A percentile compares a stretch with the other conserved stretches of the same genome.
Evolutionary conservation across 805 yeast species (phyloP).

Genomic region (Saccharomycopsis sp.): DNA sequence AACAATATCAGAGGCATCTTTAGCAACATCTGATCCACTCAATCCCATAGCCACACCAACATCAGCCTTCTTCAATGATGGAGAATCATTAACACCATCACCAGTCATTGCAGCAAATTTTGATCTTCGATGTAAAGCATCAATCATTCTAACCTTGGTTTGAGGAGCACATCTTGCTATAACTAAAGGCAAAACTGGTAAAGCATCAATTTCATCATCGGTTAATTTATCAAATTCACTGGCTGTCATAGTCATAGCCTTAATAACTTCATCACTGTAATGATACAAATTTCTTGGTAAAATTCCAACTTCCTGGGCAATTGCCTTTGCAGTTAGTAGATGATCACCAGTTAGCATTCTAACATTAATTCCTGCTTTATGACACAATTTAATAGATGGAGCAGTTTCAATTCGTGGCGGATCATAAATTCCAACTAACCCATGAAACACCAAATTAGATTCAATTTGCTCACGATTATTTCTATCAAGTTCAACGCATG

Average conservation of each 20-base stretch:
- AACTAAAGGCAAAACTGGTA: slow-evolving; percentile 65
- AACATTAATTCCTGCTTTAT: slow-evolving; percentile 68
- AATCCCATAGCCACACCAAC: slow-evolving; percentile 83
- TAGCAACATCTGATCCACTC: slow-evolving; percentile 80
- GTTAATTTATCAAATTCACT: slow-evolving; percentile 56
- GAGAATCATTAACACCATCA: slow-evolving; percentile 80
- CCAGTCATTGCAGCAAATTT: slow-evolving; percentile 76
- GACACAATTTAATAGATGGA: slow-evolving; percentile 58
- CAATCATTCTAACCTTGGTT: slow-evolving; percentile 76
- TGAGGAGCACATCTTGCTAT: slow-evolving; percentile 81
- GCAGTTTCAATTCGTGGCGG: slow-evolving; percentile 72
- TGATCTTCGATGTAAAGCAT: slow-evolving; percentile 58
- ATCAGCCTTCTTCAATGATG: slow-evolving; percentile 67
- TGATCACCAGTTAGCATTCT: slow-evolving; percentile 83
- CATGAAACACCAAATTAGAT: slow-evolving; percentile 47
- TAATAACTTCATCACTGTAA: slow-evolving; percentile 48
- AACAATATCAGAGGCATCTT: slow-evolving; percentile 73
- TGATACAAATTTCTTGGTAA: slow-evolving; percentile 54
- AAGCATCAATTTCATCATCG: slow-evolving; percentile 54
- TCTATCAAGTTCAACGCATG: slow-evolving; percentile 25
- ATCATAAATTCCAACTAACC: slow-evolving; percentile 72
- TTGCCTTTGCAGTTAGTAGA: slow-evolving; percentile 70
- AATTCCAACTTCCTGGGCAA: slow-evolving; percentile 77
- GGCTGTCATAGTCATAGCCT: slow-evolving; percentile 72
- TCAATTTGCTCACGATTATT: slow-evolving; percentile 43